Base-by-base conservation (phyloP, 805 yeast species). In the Starmerella khaoyaiensis region DNA sequence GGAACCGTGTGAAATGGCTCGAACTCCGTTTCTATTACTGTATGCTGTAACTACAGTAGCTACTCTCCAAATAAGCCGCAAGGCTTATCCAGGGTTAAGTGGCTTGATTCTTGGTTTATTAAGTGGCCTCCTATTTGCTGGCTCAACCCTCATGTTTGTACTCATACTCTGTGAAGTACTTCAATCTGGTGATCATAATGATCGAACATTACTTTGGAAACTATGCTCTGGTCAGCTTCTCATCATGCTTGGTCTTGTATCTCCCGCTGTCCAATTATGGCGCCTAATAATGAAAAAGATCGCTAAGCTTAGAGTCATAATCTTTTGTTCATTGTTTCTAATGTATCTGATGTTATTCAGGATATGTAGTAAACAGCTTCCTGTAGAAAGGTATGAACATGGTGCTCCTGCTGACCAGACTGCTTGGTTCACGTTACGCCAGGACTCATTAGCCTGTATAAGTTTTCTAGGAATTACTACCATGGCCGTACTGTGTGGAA, bases 401-500 rank as follows among this genome's bases (percentile, higher is more conserved):
- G 9, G 10, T 17, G 16, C 19, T 4, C 35, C 28, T 4, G 21
- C 35, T 42, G 24, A 21, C 9, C 28, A 33, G 10, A 18, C 35
- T 1, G 18, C 25, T 15, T 49, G 52, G 53, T 41, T 41, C 33
- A 19, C 31, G 14, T 24, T 51, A 24, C 42, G 54, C 21, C 53
- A 48, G 33, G 48, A 49, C 27, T 34, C 50, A 16, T 51, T 61
- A 8, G 57, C 62, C 6, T 37, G 60, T 21, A 52, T 63, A 9
- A 61, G 62, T 15, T 50, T 63, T 27, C 43, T 58, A n/a, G 68
- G 68, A 11, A 56, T 64, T 24, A 52, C 64, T 1, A 46, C 58
- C 15, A 62, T 62, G 65, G 65, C 64, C 1, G 40, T 54, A 5
- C 46, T 63, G 24, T 55, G 64, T 14, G 68, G 67, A 2, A 47